Conservation (phyloP, 306 rosid genomes). For the Quercus cerris region DNA sequence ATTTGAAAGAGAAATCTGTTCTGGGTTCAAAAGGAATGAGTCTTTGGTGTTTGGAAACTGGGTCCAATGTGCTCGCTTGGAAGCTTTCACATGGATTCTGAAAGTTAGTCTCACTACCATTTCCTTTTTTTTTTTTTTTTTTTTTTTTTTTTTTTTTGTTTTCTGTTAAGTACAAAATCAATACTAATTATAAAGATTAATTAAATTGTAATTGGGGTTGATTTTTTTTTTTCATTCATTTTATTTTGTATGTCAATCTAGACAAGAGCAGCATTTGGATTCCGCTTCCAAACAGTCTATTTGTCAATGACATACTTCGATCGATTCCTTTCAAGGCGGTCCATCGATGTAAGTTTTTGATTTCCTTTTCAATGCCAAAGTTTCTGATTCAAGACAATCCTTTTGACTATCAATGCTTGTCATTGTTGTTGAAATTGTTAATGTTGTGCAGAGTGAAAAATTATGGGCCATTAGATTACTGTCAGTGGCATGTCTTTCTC, state of each 20-base stretch:
- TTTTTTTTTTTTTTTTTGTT: constrained; percentile 13
- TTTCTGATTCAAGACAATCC: neutral
- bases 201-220: constrained; percentile 10
- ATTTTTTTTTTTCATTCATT: neutral
- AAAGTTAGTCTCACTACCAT: constrained; percentile 44
- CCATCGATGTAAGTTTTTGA: constrained; percentile 55
- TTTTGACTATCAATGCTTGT: neutral
- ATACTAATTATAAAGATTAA: neutral
- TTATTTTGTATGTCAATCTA: constrained; percentile 24
- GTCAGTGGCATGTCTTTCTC: constrained; percentile 67
- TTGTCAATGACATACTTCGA: constrained; percentile 74
- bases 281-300: constrained; percentile 73
- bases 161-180: neutral
- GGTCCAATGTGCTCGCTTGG: constrained; percentile 50
- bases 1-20: constrained; percentile 46
- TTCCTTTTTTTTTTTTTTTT: constrained; percentile 13
- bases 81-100: constrained; percentile 75
- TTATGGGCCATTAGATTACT: constrained; percentile 61
- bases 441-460: constrained; percentile 54
- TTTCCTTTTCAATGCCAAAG: neutral
- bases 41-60: constrained; percentile 31
- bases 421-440: constrained; percentile 10
- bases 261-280: constrained; percentile 67
- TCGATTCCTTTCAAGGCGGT: constrained; percentile 55
- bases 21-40: constrained; percentile 43